Evolutionary conservation across 176 grass and related monocot genomes (phyloP), one percentile per base, ranked within the genome.

Genomic region (Pontederia paniculata): DNA sequence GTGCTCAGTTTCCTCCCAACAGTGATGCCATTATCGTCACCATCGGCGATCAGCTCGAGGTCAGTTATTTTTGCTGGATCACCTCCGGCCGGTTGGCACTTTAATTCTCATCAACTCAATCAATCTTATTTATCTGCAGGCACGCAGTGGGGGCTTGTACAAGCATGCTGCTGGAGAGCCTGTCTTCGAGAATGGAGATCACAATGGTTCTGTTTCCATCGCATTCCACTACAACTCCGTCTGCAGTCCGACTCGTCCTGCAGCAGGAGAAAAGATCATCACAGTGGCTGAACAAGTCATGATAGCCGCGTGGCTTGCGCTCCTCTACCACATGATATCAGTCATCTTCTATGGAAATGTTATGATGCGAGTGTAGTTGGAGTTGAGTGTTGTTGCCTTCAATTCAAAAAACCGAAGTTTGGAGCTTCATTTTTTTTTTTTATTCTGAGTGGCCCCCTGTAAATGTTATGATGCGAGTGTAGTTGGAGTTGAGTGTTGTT

Each of bases 21-120:
- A 57, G 55, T 50, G 50, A 74, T 28, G 68, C 82, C 44, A 23
- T 80, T 37, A 62, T 93, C 45, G 73, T 93, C 59, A 72, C 83
- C 57, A 31, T 87, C 14, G 83, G 88, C 3, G 76, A 94, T 66
- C 79, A 78, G 53, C 48, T 80, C 8, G 68, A 86, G 81, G 88
- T 93, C 13, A 74, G 37, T 52, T 10, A 62, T 50, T 31, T 16
- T 13, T 42, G 28, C 37, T 31, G 28, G 18, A 10, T 21, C 31
- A 21, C 21, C 2, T 46, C 12, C 12, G 1, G 0, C 19, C 23
- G 20, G 16, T 55, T 16, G 17, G 22, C 2, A 5, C 15, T 12
- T 44, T 15, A 2, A 43, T 17, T 15, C n/a, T 15, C 2, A 43
- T 44, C 43, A 16, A 50, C n/a, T 50, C 15, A 5, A 16, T 5